A percentile compares a stretch with the other conserved stretches of the same genome.
phyloP scores from a whole-genome alignment of 169 alveolate genomes.

The Cryptosporidium sp. region DNA sequence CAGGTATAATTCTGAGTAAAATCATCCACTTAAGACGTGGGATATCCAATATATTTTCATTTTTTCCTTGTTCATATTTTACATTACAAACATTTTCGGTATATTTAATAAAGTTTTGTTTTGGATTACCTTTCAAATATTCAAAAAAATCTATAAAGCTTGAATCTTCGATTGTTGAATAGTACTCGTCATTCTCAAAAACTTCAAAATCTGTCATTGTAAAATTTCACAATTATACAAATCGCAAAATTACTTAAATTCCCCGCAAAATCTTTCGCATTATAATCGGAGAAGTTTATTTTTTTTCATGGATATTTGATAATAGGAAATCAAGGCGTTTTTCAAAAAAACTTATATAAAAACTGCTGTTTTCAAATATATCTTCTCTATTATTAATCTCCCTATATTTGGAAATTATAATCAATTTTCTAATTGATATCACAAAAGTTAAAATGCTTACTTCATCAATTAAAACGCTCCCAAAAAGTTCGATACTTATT shows the following conservation, averaged over 20 bases:
- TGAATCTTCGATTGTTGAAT: constrained; percentile 10
- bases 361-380: neutral
- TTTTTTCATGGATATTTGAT: constrained; percentile 7
- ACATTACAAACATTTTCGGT: constrained; percentile 45
- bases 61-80: neutral
- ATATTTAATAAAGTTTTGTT: constrained; percentile 24
- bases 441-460: neutral
- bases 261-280: constrained; percentile 36
- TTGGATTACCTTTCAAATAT: constrained; percentile 33
- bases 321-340: neutral
- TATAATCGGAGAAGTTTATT: neutral
- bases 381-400: neutral
- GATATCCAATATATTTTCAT: neutral
- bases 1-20: constrained; percentile 30
- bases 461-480: constrained; percentile 34
- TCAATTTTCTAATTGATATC: neutral
- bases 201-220: constrained; percentile 39
- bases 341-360: neutral
- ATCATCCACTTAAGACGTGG: constrained; percentile 72
- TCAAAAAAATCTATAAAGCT: constrained; percentile 15
- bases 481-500: constrained; percentile 14
- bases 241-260: neutral
- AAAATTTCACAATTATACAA: neutral
- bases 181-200: constrained; percentile 50
- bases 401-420: neutral